Evolutionary conservation across 331 rosid genomes (phyloP), one percentile per base, ranked within the genome.

Genomic region (Dryas integrifolia): DNA sequence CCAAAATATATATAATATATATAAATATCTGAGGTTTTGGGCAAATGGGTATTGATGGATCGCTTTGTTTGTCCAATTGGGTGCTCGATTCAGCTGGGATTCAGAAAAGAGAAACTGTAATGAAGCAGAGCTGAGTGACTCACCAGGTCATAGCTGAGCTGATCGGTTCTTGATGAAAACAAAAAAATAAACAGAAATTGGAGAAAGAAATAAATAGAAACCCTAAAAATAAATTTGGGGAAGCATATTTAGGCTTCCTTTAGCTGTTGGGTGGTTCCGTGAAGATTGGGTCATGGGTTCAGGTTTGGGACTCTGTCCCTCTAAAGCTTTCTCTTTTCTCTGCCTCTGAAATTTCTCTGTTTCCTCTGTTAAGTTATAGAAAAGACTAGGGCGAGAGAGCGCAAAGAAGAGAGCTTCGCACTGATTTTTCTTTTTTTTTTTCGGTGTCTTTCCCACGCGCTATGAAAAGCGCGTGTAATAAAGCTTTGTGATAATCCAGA

Each of bases 151-250:
- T 5, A 63, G 67, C 74, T 30, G 75, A 71, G 53, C 49, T 13
- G 76, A 66, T 72, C 79, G 68, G 60, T 58, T 75, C 58, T 60
- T 24, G 59, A 53, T 39, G 60, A 35, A 48, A 7, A 70, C n/a
- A 48, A 45, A 21, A 48, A 50, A 21, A n/a, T n/a, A 60, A 24
- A 46, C 41, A 40, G 53, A 38, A 72, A 72, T 9, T 72, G 26
- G 67, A 75, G 35, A 52, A 73, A 47, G 48, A 39, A 38, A 11
- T 14, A 6, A 75, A 38, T 12, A 21, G 61, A 85, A 93, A 91
- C 97, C 97, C 97, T 93, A 91, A 85, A 87, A 77, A 81, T 65
- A 72, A 69, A 52, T 72, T 70, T 40, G 59, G 57, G 4, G 6
- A 75, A 71, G 73, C 78, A 58, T 58, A 13, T 24, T 52, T 24